phyloP scores from a whole-genome alignment of 2,329 filamentous ascomycete genomes.

The Dryadomyces quercivorus region DNA sequence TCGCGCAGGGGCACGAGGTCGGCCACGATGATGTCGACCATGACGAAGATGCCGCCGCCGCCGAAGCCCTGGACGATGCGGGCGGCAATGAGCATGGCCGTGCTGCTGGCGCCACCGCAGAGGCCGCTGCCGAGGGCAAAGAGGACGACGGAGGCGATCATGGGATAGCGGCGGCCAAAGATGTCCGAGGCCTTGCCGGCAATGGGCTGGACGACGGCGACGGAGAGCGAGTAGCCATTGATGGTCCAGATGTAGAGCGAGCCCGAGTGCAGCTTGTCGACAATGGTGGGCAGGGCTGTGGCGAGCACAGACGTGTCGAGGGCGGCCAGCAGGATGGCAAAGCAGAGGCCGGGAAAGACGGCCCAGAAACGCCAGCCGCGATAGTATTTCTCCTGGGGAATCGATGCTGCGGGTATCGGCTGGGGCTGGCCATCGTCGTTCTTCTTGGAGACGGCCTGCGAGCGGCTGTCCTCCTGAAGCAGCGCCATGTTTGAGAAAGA shows the following conservation, averaged over 20 bases:
- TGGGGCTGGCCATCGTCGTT: background rate
- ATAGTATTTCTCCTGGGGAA: background rate
- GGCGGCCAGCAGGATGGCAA: slow-evolving; percentile 1
- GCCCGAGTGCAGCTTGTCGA: slow-evolving; percentile 1
- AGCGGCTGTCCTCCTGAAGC: background rate
- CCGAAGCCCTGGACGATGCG: slow-evolving; percentile 19
- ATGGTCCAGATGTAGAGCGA: slow-evolving; percentile 1
- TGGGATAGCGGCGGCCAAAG: slow-evolving; percentile 4
- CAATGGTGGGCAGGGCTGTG: background rate
- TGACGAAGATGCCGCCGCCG: slow-evolving; percentile 19
- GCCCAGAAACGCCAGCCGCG: slow-evolving; percentile 2
- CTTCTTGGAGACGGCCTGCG: background rate
- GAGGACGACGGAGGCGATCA: background rate
- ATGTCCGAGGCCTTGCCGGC: slow-evolving; percentile 28
- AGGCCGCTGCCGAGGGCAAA: slow-evolving; percentile 24
- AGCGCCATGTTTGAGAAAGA: background rate
- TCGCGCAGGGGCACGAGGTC: slow-evolving; percentile 15
- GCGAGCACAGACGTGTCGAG: background rate
- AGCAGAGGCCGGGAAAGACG: slow-evolving; percentile 1
- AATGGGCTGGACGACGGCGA: slow-evolving; percentile 32
- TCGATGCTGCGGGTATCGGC: background rate
- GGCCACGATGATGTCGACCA: slow-evolving; percentile 20
- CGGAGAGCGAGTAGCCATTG: background rate
- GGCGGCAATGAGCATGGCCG: slow-evolving; percentile 32
- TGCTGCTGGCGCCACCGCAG: slow-evolving; percentile 31